Evolutionary conservation across 441 rosid species (phyloP).

Genomic region (Aleurites moluccanus): DNA sequence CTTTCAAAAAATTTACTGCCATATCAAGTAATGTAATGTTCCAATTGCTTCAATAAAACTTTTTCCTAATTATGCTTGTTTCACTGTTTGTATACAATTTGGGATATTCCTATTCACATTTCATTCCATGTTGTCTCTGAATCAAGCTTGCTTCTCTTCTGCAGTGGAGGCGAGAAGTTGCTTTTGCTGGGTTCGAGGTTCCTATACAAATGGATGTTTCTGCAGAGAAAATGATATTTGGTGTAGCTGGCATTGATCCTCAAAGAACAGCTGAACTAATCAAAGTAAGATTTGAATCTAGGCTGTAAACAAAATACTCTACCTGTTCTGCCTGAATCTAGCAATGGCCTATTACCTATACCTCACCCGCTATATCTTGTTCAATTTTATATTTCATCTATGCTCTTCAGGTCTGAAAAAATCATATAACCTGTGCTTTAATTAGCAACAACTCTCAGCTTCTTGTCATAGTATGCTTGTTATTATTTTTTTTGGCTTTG

Average conservation of each 20-base stretch:
- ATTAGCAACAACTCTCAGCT: neutral
- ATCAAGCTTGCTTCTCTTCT: slow-evolving; percentile 19
- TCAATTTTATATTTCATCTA: neutral
- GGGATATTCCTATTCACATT: neutral
- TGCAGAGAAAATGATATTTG: slow-evolving; percentile 82
- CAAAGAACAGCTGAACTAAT: slow-evolving; percentile 80
- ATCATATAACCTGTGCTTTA: neutral
- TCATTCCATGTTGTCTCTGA: neutral
- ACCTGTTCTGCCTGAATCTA: neutral
- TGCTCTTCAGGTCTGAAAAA: neutral
- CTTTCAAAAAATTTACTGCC: neutral
- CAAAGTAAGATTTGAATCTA: slow-evolving; percentile 45
- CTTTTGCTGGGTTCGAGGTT: slow-evolving; percentile 94
- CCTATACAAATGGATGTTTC: slow-evolving; percentile 95
- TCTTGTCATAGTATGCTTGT: neutral
- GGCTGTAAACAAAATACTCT: neutral
- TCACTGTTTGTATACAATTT: neutral
- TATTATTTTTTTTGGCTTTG: neutral
- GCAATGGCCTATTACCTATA: no score
- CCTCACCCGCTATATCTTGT: neutral
- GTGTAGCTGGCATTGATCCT: slow-evolving; percentile 84
- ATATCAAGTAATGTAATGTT: neutral
- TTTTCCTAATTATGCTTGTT: neutral
- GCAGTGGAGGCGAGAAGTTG: slow-evolving; percentile 96
- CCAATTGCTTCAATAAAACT: neutral